Base-by-base conservation (phyloP, 768 basidiomycete species). In the Filobasidium wieringae region DNA sequence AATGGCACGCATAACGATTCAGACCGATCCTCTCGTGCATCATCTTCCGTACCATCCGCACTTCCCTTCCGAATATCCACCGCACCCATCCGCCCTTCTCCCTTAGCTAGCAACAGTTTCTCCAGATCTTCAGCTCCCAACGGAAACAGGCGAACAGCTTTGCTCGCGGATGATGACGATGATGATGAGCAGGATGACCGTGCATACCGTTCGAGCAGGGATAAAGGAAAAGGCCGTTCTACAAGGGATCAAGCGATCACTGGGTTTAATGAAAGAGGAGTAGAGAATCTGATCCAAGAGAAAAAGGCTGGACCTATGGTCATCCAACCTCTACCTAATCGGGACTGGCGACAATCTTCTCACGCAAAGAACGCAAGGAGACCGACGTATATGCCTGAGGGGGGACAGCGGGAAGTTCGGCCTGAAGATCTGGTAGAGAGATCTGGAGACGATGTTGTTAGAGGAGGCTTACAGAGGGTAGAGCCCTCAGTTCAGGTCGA, bases 281-380 rank as follows among this genome's bases (percentile, higher is more conserved):
- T 50, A 4, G 39, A 51, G 64, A 83, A 80, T 55, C 37, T 43
- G 56, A 76, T 77, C 55, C 78, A 75, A 39, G 77, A 77, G 61
- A 77, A 70, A 51, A 74, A 79, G 11, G 69, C 80, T 37, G 80
- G 77, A 4, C 87, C 87, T 0, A 79, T 95, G 8, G 82, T 95
- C 34, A 97, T 99, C 43, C 84, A 92, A 15, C 78, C 88, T 0
- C 77, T 88, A 43, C 78, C 88, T 65, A 93, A 96, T 67, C 80
- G 82, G 27, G 92, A 99, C 69, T 99, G 93, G 93, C 78, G 88
- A 39, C 60, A 69, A 40, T 63, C 65, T 1, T 65, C 67, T n/a
- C 57, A 33, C 40, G 49, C 58, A 22, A 85, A 83, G 52, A 74
- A 82, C 7, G 87, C 87, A 15, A 79, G 85, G 39, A 84, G 81